Percentiles rank a stretch among this genome's conserved stretches.
phyloP scores from a whole-genome alignment of 805 yeast genomes.

The Wickerhamiella occidentalis region DNA sequence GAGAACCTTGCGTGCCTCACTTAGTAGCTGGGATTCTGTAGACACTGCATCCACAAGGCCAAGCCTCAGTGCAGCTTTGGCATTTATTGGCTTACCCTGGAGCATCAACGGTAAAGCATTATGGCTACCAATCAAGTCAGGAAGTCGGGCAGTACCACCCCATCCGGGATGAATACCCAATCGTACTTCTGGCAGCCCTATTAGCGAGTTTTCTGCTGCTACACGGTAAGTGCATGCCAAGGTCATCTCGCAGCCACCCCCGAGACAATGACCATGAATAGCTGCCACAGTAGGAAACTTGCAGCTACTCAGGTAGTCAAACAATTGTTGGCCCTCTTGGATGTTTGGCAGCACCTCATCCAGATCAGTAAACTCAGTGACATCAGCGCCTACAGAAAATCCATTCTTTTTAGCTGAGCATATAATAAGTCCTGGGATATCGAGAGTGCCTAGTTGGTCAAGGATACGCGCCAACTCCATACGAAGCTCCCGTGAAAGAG shows the following conservation, averaged over 20 bases:
- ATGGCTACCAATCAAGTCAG: slow-evolving; percentile 38
- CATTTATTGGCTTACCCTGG: slow-evolving; percentile 36
- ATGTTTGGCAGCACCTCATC: neutral
- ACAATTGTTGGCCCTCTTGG: slow-evolving; percentile 2
- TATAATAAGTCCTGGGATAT: neutral
- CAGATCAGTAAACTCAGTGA: neutral
- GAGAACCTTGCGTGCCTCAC: neutral
- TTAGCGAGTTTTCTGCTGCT: slow-evolving; percentile 27
- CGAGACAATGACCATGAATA: slow-evolving; percentile 40
- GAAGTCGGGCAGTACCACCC: slow-evolving; percentile 44
- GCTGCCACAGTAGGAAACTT: slow-evolving; percentile 9
- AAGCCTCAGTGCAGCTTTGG: slow-evolving; percentile 35
- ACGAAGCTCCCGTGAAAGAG: neutral
- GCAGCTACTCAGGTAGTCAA: neutral
- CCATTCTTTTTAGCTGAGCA: neutral
- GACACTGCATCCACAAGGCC: slow-evolving; percentile 31
- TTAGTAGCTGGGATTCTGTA: neutral
- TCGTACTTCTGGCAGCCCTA: slow-evolving; percentile 45
- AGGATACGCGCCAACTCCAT: slow-evolving; percentile 1
- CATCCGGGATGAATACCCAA: slow-evolving; percentile 41
- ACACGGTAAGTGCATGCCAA: slow-evolving; percentile 27
- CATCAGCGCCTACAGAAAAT: slow-evolving; percentile 7
- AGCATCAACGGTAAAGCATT: slow-evolving; percentile 38
- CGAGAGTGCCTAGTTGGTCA: neutral
- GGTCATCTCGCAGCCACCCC: slow-evolving; percentile 46